Evolutionary conservation across 2,329 filamentous ascomycete species (phyloP).

Genomic region (Aureobasidium musti): DNA sequence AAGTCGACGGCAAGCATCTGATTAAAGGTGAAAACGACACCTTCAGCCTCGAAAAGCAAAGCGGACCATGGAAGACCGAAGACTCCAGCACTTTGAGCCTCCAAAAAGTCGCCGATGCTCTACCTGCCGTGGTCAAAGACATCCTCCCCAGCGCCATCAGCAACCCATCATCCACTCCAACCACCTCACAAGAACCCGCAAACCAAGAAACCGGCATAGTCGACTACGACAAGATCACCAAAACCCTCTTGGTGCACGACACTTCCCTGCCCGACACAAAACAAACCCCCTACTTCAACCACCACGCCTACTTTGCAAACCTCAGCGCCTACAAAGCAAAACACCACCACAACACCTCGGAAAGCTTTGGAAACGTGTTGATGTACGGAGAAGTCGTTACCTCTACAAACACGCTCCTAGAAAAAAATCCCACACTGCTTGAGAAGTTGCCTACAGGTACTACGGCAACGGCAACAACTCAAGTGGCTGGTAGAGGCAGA

Average conservation of each 20-base stretch:
- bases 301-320: conserved; percentile 73
- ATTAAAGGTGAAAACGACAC: conserved; percentile 81
- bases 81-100: conserved; percentile 41
- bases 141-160: conserved; percentile 26
- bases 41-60: conserved; percentile 72
- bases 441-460: conserved; percentile 80
- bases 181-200: conserved; percentile 29
- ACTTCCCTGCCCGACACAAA: conserved; percentile 66
- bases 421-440: conserved; percentile 85
- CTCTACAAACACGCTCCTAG: conserved; percentile 88
- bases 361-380: conserved; percentile 69
- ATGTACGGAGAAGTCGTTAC: conserved; percentile 92
- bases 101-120: conserved; percentile 35
- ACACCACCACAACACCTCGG: conserved; percentile 31
- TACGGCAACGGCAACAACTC: conserved; percentile 81
- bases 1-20: conserved; percentile 63
- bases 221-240: conserved; percentile 73
- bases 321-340: conserved; percentile 63
- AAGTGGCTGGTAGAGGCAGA: conserved; percentile 83
- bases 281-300: conserved; percentile 83
- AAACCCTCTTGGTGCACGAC: conserved; percentile 73
- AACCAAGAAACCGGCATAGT: conserved; percentile 60
- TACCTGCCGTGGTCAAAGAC: conserved; percentile 36
- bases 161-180: conserved; percentile 5
- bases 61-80: conserved; percentile 5